phyloP scores from a whole-genome alignment of 2,329 filamentous ascomycete genomes.

The Pseudogymnoascus verrucosus region DNA sequence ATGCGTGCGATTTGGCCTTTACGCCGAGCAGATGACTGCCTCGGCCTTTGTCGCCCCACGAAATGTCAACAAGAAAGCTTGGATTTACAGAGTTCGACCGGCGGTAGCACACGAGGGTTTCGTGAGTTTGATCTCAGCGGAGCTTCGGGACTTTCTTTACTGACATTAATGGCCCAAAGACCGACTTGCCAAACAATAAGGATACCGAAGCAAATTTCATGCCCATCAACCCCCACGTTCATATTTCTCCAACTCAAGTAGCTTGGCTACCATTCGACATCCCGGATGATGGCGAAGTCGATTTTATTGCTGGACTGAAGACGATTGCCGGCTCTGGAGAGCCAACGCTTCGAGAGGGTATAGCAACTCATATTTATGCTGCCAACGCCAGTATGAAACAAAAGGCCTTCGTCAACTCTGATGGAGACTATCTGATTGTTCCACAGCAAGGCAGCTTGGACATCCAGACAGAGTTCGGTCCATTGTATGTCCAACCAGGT shows the following conservation, averaged over 20 bases:
- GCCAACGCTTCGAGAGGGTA: constrained; percentile 40
- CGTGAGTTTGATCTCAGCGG: background rate
- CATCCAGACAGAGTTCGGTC: constrained; percentile 56
- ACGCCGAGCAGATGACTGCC: constrained; percentile 38
- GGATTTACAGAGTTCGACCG: constrained; percentile 36
- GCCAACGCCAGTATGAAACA: constrained; percentile 39
- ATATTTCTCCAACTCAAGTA: constrained; percentile 38
- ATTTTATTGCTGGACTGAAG: constrained; percentile 41
- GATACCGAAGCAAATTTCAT: constrained; percentile 38
- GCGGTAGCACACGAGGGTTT: constrained; percentile 32
- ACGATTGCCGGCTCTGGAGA: constrained; percentile 43
- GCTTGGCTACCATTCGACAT: constrained; percentile 41
- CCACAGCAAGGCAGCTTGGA: constrained; percentile 55
- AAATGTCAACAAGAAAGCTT: constrained; percentile 31
- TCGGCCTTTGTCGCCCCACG: constrained; percentile 37
- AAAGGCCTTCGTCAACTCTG: constrained; percentile 43
- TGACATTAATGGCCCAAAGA: background rate
- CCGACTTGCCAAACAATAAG: constrained; percentile 24
- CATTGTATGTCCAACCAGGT: constrained; percentile 51
- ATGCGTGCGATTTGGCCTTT: constrained; percentile 33
- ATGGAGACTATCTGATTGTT: constrained; percentile 58
- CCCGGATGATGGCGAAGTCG: constrained; percentile 35
- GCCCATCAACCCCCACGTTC: constrained; percentile 37
- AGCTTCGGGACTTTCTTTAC: background rate
- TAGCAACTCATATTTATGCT: constrained; percentile 42